Conservation (phyloP, 2,329 filamentous ascomycete species). For the Metarhizium robertsii region DNA sequence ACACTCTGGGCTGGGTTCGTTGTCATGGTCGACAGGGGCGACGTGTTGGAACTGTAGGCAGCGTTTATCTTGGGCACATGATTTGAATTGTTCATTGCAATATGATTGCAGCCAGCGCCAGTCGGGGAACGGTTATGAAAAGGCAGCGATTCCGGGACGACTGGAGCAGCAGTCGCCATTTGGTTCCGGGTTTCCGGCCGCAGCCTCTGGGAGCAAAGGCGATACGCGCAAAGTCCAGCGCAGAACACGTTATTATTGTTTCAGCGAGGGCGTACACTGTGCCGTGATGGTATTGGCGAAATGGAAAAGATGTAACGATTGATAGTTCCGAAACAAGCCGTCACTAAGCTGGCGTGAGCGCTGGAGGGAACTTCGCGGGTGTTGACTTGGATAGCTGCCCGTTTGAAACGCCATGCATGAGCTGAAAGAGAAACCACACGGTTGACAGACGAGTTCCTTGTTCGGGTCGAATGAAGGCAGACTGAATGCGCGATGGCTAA, state of each 20-base stretch:
- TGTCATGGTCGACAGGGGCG: not conserved
- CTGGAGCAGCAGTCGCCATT: not conserved
- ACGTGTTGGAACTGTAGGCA: not conserved
- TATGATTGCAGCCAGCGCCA: not conserved
- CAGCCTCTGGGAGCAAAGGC: not conserved
- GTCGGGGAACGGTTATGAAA: not conserved
- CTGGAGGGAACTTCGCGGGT: not conserved
- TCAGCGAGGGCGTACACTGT: not conserved
- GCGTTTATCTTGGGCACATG: not conserved
- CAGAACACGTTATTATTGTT: not conserved
- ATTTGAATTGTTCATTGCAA: not conserved
- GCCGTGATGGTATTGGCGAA: not conserved
- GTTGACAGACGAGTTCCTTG: not conserved
- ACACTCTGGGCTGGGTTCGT: not conserved
- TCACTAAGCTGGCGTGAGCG: not conserved
- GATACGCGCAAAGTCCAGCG: not conserved
- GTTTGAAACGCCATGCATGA: not conserved
- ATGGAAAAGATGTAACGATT: not conserved
- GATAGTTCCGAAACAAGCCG: not conserved
- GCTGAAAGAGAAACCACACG: not conserved
- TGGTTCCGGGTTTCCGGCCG: not conserved
- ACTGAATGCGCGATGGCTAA: too few species aligned
- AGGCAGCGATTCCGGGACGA: not conserved
- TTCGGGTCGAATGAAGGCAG: too few species aligned
- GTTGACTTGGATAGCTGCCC: not conserved